Base-by-base conservation (phyloP, 345 rosid species). In the Passiflora organensis region DNA sequence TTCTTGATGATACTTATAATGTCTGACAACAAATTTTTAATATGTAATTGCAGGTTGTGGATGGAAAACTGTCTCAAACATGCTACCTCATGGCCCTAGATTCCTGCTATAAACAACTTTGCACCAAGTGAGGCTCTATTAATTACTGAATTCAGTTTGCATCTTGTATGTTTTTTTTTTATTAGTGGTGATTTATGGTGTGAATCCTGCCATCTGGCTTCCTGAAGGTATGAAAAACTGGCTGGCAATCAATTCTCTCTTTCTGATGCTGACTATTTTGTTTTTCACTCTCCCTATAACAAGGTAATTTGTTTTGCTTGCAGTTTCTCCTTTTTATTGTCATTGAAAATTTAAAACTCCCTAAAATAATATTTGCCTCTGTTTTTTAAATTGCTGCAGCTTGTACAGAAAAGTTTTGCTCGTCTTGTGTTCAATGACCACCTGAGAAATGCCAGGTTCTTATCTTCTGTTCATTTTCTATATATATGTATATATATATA, bases 1-100 rank as follows among this genome's bases (percentile, higher is more conserved):
- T n/a, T n/a, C n/a, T n/a, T n/a, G n/a, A n/a, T n/a, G n/a, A n/a
- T n/a, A n/a, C n/a, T n/a, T n/a, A n/a, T n/a, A n/a, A n/a, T n/a
- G n/a, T n/a, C n/a, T n/a, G n/a, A n/a, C n/a, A n/a, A n/a, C n/a
- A n/a, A n/a, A n/a, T n/a, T n/a, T n/a, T n/a, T n/a, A n/a, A n/a
- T 58, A 52, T 59, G 24, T 51, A 24, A 49, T 62, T 72, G 74
- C 66, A 94, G 99, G 99, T 94, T 51, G 99, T 94, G 73, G 97
- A 94, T 74, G 99, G 99, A 24, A 94, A 89, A 78, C 93, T 94
- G 59, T 89, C 97, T 20, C 99, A 94, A 78, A 89, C 99, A 14
- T 94, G 99, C 80, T 94, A 94, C 74, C 90, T 94, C 46, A 79
- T 85, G 96, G 97, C 99, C 58, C 82, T 94, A 55, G 99, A 94